Percentiles rank a stretch among this genome's conserved stretches.
Conservation (phyloP, 495 filamentous ascomycete species). For the Podospora conica region DNA sequence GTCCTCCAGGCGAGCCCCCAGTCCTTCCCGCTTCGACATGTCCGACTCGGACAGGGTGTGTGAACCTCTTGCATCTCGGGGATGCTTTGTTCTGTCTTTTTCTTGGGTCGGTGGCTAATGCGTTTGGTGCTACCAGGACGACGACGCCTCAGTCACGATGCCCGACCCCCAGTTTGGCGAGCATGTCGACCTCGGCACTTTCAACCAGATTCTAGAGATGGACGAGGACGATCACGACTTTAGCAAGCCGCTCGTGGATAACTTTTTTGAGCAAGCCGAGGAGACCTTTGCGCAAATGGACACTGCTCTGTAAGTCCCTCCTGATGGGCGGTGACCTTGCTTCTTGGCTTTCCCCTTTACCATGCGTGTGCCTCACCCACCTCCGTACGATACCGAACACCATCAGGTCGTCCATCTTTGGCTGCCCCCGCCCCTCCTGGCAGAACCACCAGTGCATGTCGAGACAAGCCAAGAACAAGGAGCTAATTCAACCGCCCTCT, state of each 20-base stretch:
- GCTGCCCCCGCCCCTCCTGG: not conserved
- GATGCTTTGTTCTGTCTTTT: not conserved
- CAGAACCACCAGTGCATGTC: not conserved
- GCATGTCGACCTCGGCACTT: constrained; percentile 69
- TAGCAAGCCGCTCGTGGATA: constrained; percentile 78
- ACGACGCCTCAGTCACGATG: constrained; percentile 22
- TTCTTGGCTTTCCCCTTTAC: not conserved
- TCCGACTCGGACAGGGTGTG: constrained; percentile 19
- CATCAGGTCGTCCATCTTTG: not conserved
- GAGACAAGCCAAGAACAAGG: not conserved
- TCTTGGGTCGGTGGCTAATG: constrained; percentile 9
- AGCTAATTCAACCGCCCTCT: not conserved
- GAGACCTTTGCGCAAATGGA: constrained; percentile 86
- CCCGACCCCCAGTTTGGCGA: constrained; percentile 48
- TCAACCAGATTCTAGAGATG: constrained; percentile 96
- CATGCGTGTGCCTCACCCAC: not conserved
- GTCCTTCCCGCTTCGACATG: constrained; percentile 7
- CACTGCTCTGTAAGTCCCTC: constrained; percentile 60
- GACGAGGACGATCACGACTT: constrained; percentile 75
- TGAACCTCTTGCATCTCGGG: constrained; percentile 3
- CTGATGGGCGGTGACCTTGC: not conserved
- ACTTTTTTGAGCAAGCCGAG: constrained; percentile 89
- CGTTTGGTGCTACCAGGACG: constrained; percentile 14
- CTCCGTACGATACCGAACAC: not conserved
- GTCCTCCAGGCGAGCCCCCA: not conserved